Conservation (phyloP, 2,329 filamentous ascomycete genomes). For the Dactylonectria macrodidyma region DNA sequence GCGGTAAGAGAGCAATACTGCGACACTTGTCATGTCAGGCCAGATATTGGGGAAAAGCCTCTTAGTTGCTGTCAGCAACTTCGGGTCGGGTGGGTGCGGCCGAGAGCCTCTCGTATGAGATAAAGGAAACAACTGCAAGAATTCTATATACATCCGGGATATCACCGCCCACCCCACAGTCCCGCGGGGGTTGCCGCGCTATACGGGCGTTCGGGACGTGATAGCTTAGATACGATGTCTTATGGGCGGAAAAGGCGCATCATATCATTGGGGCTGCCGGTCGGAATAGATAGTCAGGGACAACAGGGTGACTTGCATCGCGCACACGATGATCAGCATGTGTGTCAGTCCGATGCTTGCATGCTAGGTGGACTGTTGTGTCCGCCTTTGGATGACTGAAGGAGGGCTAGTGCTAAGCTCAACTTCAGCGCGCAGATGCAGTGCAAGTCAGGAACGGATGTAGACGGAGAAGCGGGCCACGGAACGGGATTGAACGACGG, state of each 20-base stretch:
- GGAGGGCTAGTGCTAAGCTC: slow-evolving; percentile 5
- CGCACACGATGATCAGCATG: slow-evolving; percentile 11
- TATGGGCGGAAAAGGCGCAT: background rate
- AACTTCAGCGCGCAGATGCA: slow-evolving; percentile 24
- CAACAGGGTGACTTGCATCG: background rate
- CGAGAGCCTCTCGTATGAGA: background rate
- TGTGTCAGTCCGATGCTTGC: slow-evolving; percentile 3
- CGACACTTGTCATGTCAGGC: slow-evolving; percentile 7
- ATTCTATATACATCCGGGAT: background rate
- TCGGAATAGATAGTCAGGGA: background rate
- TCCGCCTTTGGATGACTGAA: slow-evolving; percentile 8
- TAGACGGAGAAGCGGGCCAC: slow-evolving; percentile 20
- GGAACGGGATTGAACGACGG: background rate
- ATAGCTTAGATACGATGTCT: slow-evolving; percentile 2
- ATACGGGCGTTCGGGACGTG: slow-evolving; percentile 10
- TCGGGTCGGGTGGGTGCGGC: background rate
- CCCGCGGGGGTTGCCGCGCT: background rate
- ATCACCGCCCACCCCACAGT: background rate
- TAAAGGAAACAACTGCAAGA: background rate
- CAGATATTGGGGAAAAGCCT: background rate
- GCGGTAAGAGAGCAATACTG: background rate
- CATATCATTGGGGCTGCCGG: slow-evolving; percentile 7
- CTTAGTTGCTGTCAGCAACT: background rate
- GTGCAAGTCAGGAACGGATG: slow-evolving; percentile 19
- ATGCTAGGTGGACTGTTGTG: slow-evolving; percentile 17